Base-by-base conservation (phyloP, 257 asterid species). In the Misopates orontium region DNA sequence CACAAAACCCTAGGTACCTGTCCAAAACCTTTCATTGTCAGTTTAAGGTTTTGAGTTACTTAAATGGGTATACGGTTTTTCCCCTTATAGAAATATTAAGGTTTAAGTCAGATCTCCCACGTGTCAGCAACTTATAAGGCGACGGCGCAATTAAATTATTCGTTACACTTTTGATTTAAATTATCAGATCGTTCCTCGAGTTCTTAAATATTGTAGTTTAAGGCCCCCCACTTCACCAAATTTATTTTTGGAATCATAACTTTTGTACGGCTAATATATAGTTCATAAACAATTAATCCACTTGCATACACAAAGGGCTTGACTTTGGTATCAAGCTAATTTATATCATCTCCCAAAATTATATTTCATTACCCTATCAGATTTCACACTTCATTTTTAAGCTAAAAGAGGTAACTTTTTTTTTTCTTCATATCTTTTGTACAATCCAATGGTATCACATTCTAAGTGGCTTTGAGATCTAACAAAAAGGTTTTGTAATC, bases 61-160 rank as follows among this genome's bases (percentile, higher is more conserved):
- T 44, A 44, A 68, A 42, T 56, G 24, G 55, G 53, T 52, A 40
- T 14, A 10, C 9, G 15, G 18, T 32, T 20, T 48, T 73, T 66
- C 73, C 73, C 28, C 7, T 36, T 59, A 25, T 66, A 52, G 77
- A 73, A 66, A 60, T 40, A 58, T 45, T 66, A 65, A 55, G 75
- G 60, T 23, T 17, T 63, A 36, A 1, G 16, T 6, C 48, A 45
- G 23, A 32, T 16, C 60, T 62, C 69, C 77, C 68, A 73, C 77
- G 77, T 52, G 77, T 73, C 77, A 22, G 13, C n/a, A 9, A 23
- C 47, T 9, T 3, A 66, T 73, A 73, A 18, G 77, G 70, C 47
- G 52, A 62, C 62, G 28, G 62, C 50, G 23, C 71, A 15, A 56
- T 64, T 24, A 16, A 60, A 39, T 36, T 0, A 45, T 48, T 23